Evolutionary conservation across 352 stramenopile species (phyloP).

Genomic region (Pythium aristosporum): DNA sequence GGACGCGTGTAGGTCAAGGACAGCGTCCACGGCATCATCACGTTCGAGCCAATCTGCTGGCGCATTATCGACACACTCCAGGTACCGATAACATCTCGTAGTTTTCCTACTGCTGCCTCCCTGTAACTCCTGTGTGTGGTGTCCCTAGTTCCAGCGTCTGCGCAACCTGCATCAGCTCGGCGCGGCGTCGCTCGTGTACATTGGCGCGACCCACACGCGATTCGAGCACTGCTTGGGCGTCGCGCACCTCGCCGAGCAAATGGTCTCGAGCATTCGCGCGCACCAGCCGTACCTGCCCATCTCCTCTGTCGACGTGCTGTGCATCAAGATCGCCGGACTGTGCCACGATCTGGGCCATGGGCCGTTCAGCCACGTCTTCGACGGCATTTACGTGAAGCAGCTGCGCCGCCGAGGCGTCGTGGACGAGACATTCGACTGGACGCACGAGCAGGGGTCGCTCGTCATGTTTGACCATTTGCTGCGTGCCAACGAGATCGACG

Average conservation of each 20-base stretch:
- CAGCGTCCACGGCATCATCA: conserved; percentile 74
- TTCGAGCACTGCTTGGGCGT: conserved; percentile 93
- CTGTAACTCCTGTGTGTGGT: background rate
- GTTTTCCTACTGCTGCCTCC: too few species aligned
- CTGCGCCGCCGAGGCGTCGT: conserved; percentile 28
- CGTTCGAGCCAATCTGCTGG: conserved; percentile 81
- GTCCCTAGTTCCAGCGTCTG: conserved; percentile 91
- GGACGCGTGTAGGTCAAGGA: conserved; percentile 60
- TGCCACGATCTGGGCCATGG: conserved; percentile 81
- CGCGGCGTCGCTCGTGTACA: conserved; percentile 87
- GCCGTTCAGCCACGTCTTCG: conserved; percentile 84
- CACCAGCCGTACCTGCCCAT: conserved; percentile 90
- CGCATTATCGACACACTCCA: conserved; percentile 79
- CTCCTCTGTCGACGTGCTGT: conserved; percentile 62
- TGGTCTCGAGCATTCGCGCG: conserved; percentile 74
- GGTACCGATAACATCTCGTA: conserved; percentile 8
- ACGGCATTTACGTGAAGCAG: conserved; percentile 71
- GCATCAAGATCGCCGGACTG: conserved; percentile 77
- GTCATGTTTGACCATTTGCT: conserved; percentile 77
- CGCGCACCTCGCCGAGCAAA: conserved; percentile 90
- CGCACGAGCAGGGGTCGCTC: conserved; percentile 73
- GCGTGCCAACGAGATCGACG: conserved; percentile 46
- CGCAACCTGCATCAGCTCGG: conserved; percentile 95
- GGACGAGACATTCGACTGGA: conserved; percentile 39
- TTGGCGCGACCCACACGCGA: conserved; percentile 71